Evolutionary conservation across 2,329 filamentous ascomycete genomes (phyloP).

Genomic region (Colletotrichum salicis): DNA sequence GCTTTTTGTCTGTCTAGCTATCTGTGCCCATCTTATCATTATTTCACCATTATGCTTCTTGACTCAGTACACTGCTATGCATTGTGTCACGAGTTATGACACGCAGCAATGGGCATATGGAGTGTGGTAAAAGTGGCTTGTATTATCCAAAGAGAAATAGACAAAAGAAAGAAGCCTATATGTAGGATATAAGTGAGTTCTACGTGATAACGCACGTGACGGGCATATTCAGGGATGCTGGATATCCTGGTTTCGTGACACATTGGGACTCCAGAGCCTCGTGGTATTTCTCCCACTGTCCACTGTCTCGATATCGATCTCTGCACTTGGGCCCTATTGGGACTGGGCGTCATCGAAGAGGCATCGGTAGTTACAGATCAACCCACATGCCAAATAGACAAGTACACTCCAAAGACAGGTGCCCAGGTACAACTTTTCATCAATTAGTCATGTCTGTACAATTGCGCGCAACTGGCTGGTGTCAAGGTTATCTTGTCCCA

Average conservation of each 20-base stretch:
- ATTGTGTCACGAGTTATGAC: too few relatives aligned
- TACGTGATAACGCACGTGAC: too few relatives aligned
- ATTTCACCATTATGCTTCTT: slow-evolving; percentile 2
- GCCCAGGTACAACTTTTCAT: slow-evolving; percentile 14
- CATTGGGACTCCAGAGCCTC: neutral
- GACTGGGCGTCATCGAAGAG: neutral
- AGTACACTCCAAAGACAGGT: neutral
- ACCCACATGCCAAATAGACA: neutral
- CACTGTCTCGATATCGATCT: too few relatives aligned
- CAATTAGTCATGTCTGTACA: slow-evolving; percentile 14
- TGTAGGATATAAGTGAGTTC: too few relatives aligned
- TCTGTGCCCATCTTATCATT: neutral
- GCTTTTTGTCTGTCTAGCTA: neutral
- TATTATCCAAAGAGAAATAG: too few relatives aligned
- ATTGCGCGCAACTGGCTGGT: slow-evolving; percentile 4
- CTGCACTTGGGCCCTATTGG: too few relatives aligned
- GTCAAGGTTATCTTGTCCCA: slow-evolving; percentile 6
- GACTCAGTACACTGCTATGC: slow-evolving; percentile 8
- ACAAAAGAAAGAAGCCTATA: too few relatives aligned
- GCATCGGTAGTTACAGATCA: neutral
- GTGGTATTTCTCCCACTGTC: neutral
- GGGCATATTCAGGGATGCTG: too few relatives aligned
- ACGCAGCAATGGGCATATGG: too few relatives aligned
- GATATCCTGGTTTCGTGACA: too few relatives aligned
- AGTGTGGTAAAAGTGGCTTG: too few relatives aligned